Conservation (phyloP, 192 early-diverging fungal species). For the Dissophora globulifera region DNA sequence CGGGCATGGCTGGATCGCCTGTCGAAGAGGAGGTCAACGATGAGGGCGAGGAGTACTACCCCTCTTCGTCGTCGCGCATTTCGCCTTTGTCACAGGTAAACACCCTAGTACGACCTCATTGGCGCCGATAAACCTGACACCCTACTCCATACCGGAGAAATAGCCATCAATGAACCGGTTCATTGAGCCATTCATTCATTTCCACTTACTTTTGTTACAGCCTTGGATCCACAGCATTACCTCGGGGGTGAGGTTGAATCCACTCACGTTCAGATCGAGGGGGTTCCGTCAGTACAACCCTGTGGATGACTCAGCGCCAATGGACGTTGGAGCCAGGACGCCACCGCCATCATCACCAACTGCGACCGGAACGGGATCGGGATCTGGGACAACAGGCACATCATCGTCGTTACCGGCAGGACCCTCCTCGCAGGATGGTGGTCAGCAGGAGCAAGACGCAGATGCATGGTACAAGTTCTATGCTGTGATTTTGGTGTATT, state of each 20-base stretch:
- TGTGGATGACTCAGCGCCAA: not conserved
- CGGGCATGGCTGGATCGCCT: not conserved
- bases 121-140: too few relatives aligned
- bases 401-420: not conserved
- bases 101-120: too few relatives aligned
- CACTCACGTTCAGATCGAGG: constrained; percentile 10
- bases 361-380: not conserved
- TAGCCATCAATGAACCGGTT: too few relatives aligned
- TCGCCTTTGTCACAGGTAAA: constrained; percentile 12
- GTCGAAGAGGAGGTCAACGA: constrained; percentile 33
- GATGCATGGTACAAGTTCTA: constrained; percentile 29
- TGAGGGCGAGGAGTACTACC: constrained; percentile 45
- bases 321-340: constrained; percentile 19
- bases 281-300: constrained; percentile 20
- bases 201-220: too few relatives aligned
- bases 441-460: not conserved
- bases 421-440: not conserved
- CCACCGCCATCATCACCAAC: not conserved
- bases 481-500: constrained; percentile 26
- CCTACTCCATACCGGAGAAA: too few relatives aligned
- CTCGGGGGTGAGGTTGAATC: not conserved
- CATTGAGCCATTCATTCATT: too few relatives aligned
- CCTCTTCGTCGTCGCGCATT: not conserved
- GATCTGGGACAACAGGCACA: not conserved
- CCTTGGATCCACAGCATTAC: too few relatives aligned